phyloP scores from a whole-genome alignment of 2,329 filamentous ascomycete genomes.

The Myotisia sp. region DNA sequence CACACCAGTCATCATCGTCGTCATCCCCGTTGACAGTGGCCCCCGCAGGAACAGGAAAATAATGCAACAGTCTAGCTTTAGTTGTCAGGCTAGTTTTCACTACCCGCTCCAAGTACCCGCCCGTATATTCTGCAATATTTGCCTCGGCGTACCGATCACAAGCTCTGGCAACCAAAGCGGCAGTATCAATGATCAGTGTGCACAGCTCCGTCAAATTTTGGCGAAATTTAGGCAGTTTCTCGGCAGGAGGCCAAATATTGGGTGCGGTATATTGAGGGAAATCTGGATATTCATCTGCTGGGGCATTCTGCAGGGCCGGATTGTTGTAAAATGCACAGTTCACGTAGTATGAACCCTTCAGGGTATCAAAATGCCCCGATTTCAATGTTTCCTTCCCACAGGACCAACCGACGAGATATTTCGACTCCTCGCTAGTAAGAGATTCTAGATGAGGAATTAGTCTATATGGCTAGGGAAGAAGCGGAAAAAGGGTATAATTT shows the following conservation, averaged over 20 bases:
- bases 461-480: conserved; percentile 38
- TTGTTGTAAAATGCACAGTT: conserved; percentile 44
- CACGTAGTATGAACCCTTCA: conserved; percentile 52
- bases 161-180: conserved; percentile 72
- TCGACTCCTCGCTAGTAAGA: conserved; percentile 33
- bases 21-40: conserved; percentile 38
- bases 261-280: conserved; percentile 81
- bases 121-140: conserved; percentile 62
- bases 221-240: conserved; percentile 60
- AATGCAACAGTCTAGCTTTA: conserved; percentile 84
- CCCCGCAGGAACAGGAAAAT: conserved; percentile 48
- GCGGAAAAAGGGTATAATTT: conserved; percentile 7
- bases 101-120: conserved; percentile 71
- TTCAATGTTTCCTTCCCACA: conserved; percentile 50
- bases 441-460: conserved; percentile 18
- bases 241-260: conserved; percentile 70
- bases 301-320: conserved; percentile 23
- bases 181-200: conserved; percentile 73
- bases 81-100: conserved; percentile 75
- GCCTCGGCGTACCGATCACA: conserved; percentile 73
- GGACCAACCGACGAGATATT: conserved; percentile 51
- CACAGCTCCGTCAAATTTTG: conserved; percentile 61
- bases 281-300: conserved; percentile 28
- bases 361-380: conserved; percentile 46
- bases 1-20: conserved; percentile 90